A percentile compares a stretch with the other conserved stretches of the same genome.
Evolutionary conservation across 805 yeast genomes (phyloP).

Genomic region (Metschnikowia dekortorum): DNA sequence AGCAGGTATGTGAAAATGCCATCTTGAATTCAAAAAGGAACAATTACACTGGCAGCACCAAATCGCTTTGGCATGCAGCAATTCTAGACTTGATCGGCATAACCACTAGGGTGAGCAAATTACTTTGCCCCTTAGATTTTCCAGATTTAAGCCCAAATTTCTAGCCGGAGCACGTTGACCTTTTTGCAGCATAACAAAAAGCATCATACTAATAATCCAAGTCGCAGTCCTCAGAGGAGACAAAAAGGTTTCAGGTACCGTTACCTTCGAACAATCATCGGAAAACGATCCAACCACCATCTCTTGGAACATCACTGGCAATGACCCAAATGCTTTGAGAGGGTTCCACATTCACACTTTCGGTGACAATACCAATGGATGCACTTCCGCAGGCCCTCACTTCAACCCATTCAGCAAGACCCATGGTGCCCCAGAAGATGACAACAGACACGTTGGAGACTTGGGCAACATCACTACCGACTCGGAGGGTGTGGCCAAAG

Average conservation of each 20-base stretch:
- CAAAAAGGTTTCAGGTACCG: conserved; percentile 81
- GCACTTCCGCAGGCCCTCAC: conserved; percentile 98
- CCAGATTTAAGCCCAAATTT: background rate
- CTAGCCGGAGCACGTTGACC: too few relatives aligned
- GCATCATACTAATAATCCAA: conserved; percentile 19
- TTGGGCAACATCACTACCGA: conserved; percentile 92
- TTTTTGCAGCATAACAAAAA: background rate
- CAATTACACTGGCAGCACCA: background rate
- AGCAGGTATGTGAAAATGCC: conserved; percentile 50
- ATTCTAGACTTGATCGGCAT: background rate
- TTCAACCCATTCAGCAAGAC: conserved; percentile 84
- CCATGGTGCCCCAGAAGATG: conserved; percentile 91
- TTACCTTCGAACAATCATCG: conserved; percentile 76
- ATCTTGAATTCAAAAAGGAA: background rate
- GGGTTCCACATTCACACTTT: conserved; percentile 98
- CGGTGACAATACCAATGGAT: conserved; percentile 99
- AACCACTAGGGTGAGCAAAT: conserved; percentile 17
- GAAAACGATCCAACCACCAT: conserved; percentile 82
- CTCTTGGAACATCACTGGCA: conserved; percentile 85
- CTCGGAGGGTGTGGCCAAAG: conserved; percentile 85
- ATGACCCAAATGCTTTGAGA: conserved; percentile 79
- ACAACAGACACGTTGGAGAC: conserved; percentile 87
- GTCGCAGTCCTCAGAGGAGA: conserved; percentile 98
- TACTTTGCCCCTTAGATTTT: conserved; percentile 5
- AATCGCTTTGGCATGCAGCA: conserved; percentile 2